These are phyloP conservation scores for Aspergillus funiculosus DNA, from an alignment of 495 filamentous ascomycete genomes.

Conservation along the genomic window DNA sequence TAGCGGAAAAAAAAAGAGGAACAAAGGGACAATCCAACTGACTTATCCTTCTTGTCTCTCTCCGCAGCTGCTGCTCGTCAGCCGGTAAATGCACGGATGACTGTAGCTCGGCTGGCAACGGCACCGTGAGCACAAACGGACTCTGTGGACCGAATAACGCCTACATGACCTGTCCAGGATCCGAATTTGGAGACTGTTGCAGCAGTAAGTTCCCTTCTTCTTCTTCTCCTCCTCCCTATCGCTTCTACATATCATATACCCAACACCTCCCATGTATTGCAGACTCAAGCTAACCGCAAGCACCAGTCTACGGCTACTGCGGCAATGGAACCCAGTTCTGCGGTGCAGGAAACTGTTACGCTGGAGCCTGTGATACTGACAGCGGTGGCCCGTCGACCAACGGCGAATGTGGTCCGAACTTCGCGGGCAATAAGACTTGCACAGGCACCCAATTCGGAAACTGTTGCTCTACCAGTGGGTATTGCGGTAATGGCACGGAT, in stretches of 20 bases:
- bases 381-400: conserved; percentile 11
- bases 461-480: conserved; percentile 11
- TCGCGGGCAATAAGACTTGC: conserved; percentile 14
- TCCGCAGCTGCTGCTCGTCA: too few relatives aligned
- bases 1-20: too few relatives aligned
- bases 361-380: conserved; percentile 8
- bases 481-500: conserved; percentile 7
- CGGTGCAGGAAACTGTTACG: conserved; percentile 8
- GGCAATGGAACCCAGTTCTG: conserved; percentile 2
- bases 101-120: background rate
- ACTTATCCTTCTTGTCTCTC: too few relatives aligned
- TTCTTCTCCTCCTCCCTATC: too few relatives aligned
- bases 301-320: conserved; percentile 11
- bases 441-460: conserved; percentile 12
- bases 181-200: conserved; percentile 1
- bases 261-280: too few relatives aligned
- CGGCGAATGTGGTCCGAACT: conserved; percentile 13
- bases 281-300: too few relatives aligned
- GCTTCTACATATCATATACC: too few relatives aligned
- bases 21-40: too few relatives aligned
- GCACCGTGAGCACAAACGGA: background rate
- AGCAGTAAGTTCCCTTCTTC: too few relatives aligned
- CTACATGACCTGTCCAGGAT: background rate
- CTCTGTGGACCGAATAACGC: background rate
- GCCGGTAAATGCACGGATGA: background rate